Conservation (phyloP, 2,329 filamentous ascomycete species). For the Lecanoromycetidae sp. region DNA sequence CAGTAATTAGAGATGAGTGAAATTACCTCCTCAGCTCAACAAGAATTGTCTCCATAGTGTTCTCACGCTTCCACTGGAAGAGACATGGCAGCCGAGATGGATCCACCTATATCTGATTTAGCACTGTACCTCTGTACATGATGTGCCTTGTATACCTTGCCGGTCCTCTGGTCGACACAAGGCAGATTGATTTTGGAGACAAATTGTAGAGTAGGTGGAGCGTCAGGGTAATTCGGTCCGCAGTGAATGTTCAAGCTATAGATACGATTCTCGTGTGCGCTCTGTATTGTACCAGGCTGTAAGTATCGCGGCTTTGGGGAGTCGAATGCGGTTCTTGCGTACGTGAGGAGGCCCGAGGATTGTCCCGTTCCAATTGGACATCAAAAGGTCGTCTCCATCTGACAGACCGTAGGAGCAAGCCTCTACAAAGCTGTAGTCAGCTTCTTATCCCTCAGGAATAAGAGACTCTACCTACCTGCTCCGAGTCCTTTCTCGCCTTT, state of each 20-base stretch:
- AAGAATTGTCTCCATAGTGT: constrained; percentile 88
- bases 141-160: constrained; percentile 43
- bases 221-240: constrained; percentile 76
- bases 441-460: neutral
- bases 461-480: constrained; percentile 48
- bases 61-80: constrained; percentile 79
- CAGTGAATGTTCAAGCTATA: constrained; percentile 97
- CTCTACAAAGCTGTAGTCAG: constrained; percentile 43
- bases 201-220: constrained; percentile 81
- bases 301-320: constrained; percentile 1
- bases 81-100: constrained; percentile 72
- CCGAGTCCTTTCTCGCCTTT: constrained; percentile 97
- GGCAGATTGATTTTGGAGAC: constrained; percentile 93
- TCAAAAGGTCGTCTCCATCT: constrained; percentile 84
- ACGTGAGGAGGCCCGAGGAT: constrained; percentile 95
- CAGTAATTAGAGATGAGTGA: neutral
- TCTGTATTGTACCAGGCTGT: constrained; percentile 38
- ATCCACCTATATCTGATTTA: constrained; percentile 51
- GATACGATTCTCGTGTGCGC: constrained; percentile 95
- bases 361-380: constrained; percentile 98
- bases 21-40: constrained; percentile 68
- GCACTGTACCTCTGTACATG: neutral
- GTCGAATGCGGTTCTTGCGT: constrained; percentile 27
- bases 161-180: constrained; percentile 70
- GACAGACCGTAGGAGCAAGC: constrained; percentile 94